Conservation (phyloP, 257 asterid species). For the Striga asiatica region DNA sequence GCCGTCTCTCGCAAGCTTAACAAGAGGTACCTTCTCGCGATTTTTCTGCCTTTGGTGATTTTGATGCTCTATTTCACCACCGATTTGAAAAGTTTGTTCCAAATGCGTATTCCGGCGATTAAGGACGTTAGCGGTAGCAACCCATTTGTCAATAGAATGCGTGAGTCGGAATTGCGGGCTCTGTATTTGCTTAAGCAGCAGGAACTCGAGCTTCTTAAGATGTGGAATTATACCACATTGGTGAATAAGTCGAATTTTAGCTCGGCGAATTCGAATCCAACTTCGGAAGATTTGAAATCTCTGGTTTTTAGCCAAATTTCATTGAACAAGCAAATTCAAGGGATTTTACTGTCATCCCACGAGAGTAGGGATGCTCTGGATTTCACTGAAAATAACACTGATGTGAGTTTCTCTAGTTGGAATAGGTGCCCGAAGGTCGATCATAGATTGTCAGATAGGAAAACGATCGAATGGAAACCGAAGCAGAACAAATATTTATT, state of each 20-base stretch:
- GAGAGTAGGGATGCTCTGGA: conserved; percentile 24
- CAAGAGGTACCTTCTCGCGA: conserved; percentile 51
- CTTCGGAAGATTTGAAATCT: conserved; percentile 38
- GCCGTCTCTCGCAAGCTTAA: conserved; percentile 25
- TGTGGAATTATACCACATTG: conserved; percentile 49
- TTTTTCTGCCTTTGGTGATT: conserved; percentile 45
- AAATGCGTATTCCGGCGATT: conserved; percentile 30
- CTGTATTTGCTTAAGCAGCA: conserved; percentile 67
- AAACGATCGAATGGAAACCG: conserved; percentile 79
- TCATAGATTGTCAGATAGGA: conserved; percentile 49
- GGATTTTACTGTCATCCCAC: conserved; percentile 60
- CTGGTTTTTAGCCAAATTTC: conserved; percentile 55
- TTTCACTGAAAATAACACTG: conserved; percentile 35
- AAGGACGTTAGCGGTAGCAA: conserved; percentile 20
- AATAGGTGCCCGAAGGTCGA: conserved; percentile 55
- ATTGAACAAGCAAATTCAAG: conserved; percentile 63
- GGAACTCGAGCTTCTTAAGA: conserved; percentile 58
- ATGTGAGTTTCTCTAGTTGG: conserved; percentile 33
- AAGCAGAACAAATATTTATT: conserved; percentile 62
- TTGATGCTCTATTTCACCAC: conserved; percentile 49
- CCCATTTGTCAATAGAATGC: conserved; percentile 47
- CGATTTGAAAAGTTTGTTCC: conserved; percentile 43
- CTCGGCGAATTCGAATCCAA: conserved; percentile 20
- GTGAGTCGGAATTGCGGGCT: conserved; percentile 70
- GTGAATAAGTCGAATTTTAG: conserved; percentile 20